Evolutionary conservation across 331 rosid genomes (phyloP).

Genomic region (Rhamnella rubrinervis): DNA sequence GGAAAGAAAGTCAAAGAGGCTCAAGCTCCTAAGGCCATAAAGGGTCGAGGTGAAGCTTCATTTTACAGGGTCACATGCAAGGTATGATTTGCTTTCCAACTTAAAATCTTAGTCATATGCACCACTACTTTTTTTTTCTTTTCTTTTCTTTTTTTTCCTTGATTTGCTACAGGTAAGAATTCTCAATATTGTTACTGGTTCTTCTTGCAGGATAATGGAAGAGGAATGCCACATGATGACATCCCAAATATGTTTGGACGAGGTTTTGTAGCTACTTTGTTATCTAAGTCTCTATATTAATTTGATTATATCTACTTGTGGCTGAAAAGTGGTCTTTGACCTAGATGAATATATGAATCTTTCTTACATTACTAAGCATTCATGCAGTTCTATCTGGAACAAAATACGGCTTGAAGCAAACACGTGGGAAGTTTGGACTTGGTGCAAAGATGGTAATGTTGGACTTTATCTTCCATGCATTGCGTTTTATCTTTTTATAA

Average conservation of each 20-base stretch:
- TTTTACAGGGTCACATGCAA: conserved; percentile 94
- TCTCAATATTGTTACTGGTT: conserved; percentile 2
- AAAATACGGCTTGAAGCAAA: conserved; percentile 94
- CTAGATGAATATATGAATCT: conserved; percentile 12
- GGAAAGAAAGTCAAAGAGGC: conserved; percentile 79
- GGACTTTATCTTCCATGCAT: conserved; percentile 15
- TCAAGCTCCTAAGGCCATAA: conserved; percentile 55
- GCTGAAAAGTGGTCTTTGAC: conserved; percentile 5
- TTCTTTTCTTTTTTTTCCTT: conserved; percentile 8
- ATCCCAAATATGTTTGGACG: conserved; percentile 99
- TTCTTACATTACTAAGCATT: conserved; percentile 12
- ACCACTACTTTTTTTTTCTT: conserved; percentile 11
- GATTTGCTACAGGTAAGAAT: neutral
- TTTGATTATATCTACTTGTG: neutral
- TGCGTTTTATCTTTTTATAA: conserved; percentile 6
- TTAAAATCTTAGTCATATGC: conserved; percentile 15
- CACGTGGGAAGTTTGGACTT: conserved; percentile 96
- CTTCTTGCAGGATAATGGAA: conserved; percentile 83
- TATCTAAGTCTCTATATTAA: conserved; percentile 20
- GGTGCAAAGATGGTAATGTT: conserved; percentile 93
- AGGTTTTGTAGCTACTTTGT: conserved; percentile 51
- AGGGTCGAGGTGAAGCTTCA: conserved; percentile 92
- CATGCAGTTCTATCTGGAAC: conserved; percentile 91
- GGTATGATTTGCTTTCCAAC: conserved; percentile 46
- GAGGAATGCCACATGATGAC: conserved; percentile 97